phyloP scores from a whole-genome alignment of 2,329 filamentous ascomycete genomes.

The Stemphylium lycopersici region DNA sequence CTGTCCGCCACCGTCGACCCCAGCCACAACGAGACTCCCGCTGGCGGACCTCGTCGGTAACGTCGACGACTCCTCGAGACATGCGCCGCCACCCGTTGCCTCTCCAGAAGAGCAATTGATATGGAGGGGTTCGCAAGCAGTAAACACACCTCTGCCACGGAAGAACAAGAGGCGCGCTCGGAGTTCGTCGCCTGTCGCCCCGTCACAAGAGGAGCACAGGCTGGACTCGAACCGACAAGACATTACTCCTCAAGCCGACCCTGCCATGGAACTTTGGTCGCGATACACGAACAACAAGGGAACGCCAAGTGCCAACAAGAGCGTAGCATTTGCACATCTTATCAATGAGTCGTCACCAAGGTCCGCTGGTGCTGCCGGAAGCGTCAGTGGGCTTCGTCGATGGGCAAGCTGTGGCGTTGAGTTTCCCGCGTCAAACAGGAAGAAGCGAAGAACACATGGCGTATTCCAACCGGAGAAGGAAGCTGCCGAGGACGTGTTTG shows the following conservation, averaged over 20 bases:
- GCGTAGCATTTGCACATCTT: slow-evolving; percentile 52
- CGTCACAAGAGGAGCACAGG: slow-evolving; percentile 48
- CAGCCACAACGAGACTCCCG: slow-evolving; percentile 63
- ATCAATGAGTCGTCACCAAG: slow-evolving; percentile 56
- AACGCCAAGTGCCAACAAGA: slow-evolving; percentile 43
- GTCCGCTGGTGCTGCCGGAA: slow-evolving; percentile 53
- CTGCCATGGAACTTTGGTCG: slow-evolving; percentile 55
- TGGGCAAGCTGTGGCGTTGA: slow-evolving; percentile 60
- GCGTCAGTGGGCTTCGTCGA: slow-evolving; percentile 53
- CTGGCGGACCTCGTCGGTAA: slow-evolving; percentile 67
- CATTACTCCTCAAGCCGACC: slow-evolving; percentile 53
- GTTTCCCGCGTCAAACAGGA: slow-evolving; percentile 53
- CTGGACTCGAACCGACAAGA: slow-evolving; percentile 30
- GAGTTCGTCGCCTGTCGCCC: slow-evolving; percentile 54
- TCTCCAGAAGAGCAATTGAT: slow-evolving; percentile 67
- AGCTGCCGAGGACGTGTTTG: slow-evolving; percentile 35
- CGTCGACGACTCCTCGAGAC: slow-evolving; percentile 61
- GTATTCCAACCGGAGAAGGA: slow-evolving; percentile 40
- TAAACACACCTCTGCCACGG: slow-evolving; percentile 50
- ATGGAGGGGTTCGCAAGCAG: slow-evolving; percentile 60
- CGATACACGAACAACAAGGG: slow-evolving; percentile 52
- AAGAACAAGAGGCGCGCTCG: slow-evolving; percentile 54
- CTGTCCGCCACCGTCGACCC: slow-evolving; percentile 61
- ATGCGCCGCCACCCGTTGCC: slow-evolving; percentile 53
- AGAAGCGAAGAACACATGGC: slow-evolving; percentile 48